Percentiles rank a stretch among this genome's conserved stretches.
Conservation (phyloP, 2,329 filamentous ascomycete genomes). For the Botrytis fragariae region DNA sequence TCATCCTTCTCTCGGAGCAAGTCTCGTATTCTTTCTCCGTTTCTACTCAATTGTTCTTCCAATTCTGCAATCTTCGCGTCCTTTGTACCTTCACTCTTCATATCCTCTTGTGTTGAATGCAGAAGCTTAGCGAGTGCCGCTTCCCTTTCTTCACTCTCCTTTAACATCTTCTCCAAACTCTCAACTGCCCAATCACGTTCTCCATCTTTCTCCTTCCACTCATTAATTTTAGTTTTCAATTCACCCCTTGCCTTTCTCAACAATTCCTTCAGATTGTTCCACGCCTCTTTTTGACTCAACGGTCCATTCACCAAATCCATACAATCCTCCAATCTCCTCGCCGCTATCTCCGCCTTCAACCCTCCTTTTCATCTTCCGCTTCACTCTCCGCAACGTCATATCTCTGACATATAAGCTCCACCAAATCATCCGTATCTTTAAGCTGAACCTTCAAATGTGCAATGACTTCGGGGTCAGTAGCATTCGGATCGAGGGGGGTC, state of each 20-base stretch:
- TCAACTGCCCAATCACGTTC: constrained; percentile 1
- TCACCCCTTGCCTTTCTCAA: background rate
- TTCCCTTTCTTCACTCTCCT: background rate
- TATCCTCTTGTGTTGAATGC: background rate
- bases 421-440: background rate
- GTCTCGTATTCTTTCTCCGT: background rate
- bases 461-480: background rate
- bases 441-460: background rate
- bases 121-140: background rate
- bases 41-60: background rate
- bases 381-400: background rate
- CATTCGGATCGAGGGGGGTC: background rate
- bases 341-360: background rate
- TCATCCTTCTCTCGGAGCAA: background rate
- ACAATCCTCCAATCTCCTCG: constrained; percentile 13
- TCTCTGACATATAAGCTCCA: background rate
- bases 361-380: background rate
- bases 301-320: constrained; percentile 19
- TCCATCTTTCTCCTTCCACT: background rate
- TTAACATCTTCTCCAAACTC: background rate
- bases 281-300: constrained; percentile 1
- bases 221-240: background rate
- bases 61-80: background rate
- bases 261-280: background rate
- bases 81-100: background rate